phyloP scores from a whole-genome alignment of 2,329 filamentous ascomycete genomes.

The Truncatella angustata region DNA sequence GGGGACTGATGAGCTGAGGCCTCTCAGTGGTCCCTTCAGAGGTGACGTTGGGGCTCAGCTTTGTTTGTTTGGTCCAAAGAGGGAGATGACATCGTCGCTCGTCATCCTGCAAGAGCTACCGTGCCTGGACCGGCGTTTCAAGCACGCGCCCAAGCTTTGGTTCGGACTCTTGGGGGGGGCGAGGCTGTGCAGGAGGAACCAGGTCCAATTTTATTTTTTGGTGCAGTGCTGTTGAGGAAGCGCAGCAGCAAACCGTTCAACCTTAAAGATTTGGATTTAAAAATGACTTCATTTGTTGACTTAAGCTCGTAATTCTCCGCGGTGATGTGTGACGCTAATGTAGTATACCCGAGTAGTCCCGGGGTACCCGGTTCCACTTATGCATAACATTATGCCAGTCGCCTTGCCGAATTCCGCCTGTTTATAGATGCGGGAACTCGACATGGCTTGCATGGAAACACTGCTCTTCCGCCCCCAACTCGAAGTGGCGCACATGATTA shows the following conservation, averaged over 20 bases:
- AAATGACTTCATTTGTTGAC: background rate
- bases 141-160: background rate
- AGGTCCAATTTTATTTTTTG: too few relatives aligned
- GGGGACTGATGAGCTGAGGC: background rate
- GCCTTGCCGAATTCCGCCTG: background rate
- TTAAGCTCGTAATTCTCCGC: background rate
- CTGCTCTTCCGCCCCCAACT: too few relatives aligned
- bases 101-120: background rate
- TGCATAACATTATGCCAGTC: background rate
- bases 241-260: background rate
- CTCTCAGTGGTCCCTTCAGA: background rate
- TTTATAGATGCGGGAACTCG: too few relatives aligned
- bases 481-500: too few relatives aligned
- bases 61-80: background rate
- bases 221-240: background rate
- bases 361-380: background rate
- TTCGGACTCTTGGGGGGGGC: background rate
- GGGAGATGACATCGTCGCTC: constrained; percentile 2
- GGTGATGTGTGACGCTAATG: background rate
- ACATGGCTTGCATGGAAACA: too few relatives aligned
- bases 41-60: background rate
- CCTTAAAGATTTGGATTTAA: background rate
- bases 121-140: background rate
- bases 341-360: background rate
- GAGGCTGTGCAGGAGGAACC: too few relatives aligned